Base-by-base conservation (phyloP, 1,284 basidiomycete species). In the Agaricales sp. region DNA sequence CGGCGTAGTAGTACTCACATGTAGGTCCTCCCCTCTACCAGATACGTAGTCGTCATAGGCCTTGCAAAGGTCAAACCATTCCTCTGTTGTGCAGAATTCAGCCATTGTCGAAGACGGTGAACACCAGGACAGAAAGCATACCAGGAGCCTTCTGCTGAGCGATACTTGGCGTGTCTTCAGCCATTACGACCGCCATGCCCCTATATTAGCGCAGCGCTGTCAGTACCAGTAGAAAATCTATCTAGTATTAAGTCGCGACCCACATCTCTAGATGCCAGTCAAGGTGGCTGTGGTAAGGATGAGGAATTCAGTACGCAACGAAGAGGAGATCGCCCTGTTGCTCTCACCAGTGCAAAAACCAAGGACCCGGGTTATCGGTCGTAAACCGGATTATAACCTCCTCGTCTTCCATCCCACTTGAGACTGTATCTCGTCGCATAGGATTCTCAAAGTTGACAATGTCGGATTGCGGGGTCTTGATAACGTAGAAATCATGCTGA, bases 381-480 rank as follows among this genome's bases (percentile, higher is more conserved):
- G 54, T 50, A 38, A 65, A 65, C 2, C 63, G 61, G 45, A 65
- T 39, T 0, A 62, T 65, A 2, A 57, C 59, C 12, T 60, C 59
- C 37, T 63, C 60, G 1, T 55, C 54, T 4, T 6, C 47, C 4
- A 13, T 50, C 21, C 64, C 63, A 12, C 52, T 62, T 30, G 50
- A 59, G 25, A 67, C 59, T 2, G 58, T 57, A 52, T 67, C 65
- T 30, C 65, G 66, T 21, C 56, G 54, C 12, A 64, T 57, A 25
- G 65, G 65, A 45, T 67, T 46, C 13, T 58, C 45, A 48, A 65
- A 64, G 24, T 64, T 64, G 39, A 62, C 61, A 0, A 4, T 2
- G 2, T 50, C 49, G 6, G 53, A 43, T 4, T 46, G 50, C 2
- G 54, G 52, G 25, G 38, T 63, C 47, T 60, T 60, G 41, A 62